Percentiles rank a stretch among this genome's conserved stretches.
Conservation (phyloP, 73 alveolate genomes). For the Paramecium pentaurelia region DNA sequence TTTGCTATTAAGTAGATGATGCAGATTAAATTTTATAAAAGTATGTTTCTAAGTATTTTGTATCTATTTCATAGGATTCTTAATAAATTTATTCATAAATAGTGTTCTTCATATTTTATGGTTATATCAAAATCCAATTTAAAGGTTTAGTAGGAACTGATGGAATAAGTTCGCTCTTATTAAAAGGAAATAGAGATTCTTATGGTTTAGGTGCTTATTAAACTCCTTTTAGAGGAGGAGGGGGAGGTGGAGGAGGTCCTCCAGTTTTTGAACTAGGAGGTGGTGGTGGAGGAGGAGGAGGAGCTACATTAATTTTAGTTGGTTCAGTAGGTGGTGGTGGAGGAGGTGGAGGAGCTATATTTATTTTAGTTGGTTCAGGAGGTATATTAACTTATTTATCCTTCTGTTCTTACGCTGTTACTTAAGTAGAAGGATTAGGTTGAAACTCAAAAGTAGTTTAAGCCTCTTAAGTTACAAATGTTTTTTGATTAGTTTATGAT, state of each 20-base stretch:
- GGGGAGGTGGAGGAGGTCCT: constrained; percentile 35
- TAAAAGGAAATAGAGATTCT: background rate
- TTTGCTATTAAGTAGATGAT: background rate
- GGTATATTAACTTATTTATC: background rate
- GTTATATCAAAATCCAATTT: constrained; percentile 5
- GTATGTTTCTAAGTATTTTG: background rate
- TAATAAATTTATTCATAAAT: background rate
- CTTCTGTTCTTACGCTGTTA: background rate
- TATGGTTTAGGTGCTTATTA: background rate
- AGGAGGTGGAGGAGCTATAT: constrained; percentile 15
- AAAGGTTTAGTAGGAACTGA: constrained; percentile 23
- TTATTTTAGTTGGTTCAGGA: background rate
- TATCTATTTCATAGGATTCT: background rate
- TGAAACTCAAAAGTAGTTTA: background rate
- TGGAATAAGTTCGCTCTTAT: background rate
- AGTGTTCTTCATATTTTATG: background rate
- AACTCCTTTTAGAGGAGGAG: background rate
- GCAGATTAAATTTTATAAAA: background rate
- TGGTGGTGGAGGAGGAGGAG: constrained; percentile 43
- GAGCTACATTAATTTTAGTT: background rate
- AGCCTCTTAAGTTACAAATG: background rate
- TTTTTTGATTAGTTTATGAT: background rate
- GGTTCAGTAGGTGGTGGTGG: constrained; percentile 5
- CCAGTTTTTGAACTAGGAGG: background rate
- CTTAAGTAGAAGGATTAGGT: background rate